phyloP scores from a whole-genome alignment of 805 yeast genomes.

The Hanseniaspora jakobsenii region DNA sequence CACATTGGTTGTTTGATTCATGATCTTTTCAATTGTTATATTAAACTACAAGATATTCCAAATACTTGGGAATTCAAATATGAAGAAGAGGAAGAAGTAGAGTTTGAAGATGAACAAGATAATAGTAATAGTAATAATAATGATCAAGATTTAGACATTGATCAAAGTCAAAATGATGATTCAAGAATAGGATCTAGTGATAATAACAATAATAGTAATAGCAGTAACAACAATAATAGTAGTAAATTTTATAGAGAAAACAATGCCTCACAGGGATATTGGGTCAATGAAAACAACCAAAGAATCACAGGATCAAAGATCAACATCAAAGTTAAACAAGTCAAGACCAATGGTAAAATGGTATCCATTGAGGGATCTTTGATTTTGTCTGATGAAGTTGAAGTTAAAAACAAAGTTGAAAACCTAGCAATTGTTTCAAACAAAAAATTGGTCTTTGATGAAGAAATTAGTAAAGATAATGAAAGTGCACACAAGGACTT shows the following conservation, averaged over 20 bases:
- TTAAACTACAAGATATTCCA: slow-evolving; percentile 79
- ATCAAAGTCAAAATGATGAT: no score
- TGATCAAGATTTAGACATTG: no score
- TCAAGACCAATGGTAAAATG: slow-evolving; percentile 67
- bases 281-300: slow-evolving; percentile 68
- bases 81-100: slow-evolving; percentile 16
- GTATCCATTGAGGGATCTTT: slow-evolving; percentile 84
- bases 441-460: slow-evolving; percentile 41
- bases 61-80: slow-evolving; percentile 51
- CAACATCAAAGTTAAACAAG: slow-evolving; percentile 56
- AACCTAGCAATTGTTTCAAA: slow-evolving; percentile 41
- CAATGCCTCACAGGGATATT: slow-evolving; percentile 54
- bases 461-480: slow-evolving; percentile 30
- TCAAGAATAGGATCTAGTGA: no score
- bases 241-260: no score
- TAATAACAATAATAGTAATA: no score
- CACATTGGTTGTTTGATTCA: slow-evolving; percentile 85
- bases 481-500: slow-evolving; percentile 29
- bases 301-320: slow-evolving; percentile 68
- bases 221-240: no score
- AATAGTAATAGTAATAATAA: slow-evolving; percentile 19
- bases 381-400: slow-evolving; percentile 22
- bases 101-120: slow-evolving; percentile 20
- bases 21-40: slow-evolving; percentile 90
- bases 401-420: slow-evolving; percentile 35